Evolutionary conservation across 805 yeast genomes (phyloP).

Genomic region (Candida wancherniae): DNA sequence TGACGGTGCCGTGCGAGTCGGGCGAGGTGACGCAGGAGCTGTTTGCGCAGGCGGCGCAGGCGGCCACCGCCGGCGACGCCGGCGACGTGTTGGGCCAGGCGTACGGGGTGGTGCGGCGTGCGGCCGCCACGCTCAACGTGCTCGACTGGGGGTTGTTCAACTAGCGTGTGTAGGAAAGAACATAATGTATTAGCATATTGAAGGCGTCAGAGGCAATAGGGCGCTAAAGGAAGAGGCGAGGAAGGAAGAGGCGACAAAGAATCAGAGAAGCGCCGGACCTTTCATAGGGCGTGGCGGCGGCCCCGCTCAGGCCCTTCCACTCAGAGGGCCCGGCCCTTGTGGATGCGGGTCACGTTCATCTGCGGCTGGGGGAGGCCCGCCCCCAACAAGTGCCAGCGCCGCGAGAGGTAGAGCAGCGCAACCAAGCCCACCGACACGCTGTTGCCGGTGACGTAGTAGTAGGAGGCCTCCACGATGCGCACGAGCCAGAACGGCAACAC

Average conservation of each 20-base stretch:
- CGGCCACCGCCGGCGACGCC: conserved; percentile 2
- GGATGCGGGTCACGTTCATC: neutral
- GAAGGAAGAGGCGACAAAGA: too few species aligned
- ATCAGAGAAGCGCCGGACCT: too few species aligned
- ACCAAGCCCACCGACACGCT: conserved; percentile 5
- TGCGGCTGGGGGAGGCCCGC: too few species aligned
- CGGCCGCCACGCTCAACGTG: conserved; percentile 32
- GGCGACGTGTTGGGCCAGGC: conserved; percentile 11
- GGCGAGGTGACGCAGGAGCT: conserved; percentile 9
- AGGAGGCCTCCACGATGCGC: conserved; percentile 11
- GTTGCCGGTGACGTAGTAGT: conserved; percentile 19
- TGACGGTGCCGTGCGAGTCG: conserved; percentile 47
- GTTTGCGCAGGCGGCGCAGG: conserved; percentile 9
- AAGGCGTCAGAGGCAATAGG: too few species aligned
- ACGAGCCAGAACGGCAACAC: conserved; percentile 11
- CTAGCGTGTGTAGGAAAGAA: too few species aligned
- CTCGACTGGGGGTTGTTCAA: conserved; percentile 35
- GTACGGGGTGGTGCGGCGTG: conserved; percentile 22
- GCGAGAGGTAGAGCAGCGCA: conserved; percentile 2
- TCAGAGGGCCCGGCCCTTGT: neutral
- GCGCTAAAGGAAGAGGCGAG: too few species aligned
- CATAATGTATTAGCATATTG: too few species aligned
- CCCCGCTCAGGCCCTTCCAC: too few species aligned
- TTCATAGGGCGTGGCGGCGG: too few species aligned
- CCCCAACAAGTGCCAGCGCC: neutral